Evolutionary conservation across 257 asterid genomes (phyloP).

Genomic region (Rhazya stricta): DNA sequence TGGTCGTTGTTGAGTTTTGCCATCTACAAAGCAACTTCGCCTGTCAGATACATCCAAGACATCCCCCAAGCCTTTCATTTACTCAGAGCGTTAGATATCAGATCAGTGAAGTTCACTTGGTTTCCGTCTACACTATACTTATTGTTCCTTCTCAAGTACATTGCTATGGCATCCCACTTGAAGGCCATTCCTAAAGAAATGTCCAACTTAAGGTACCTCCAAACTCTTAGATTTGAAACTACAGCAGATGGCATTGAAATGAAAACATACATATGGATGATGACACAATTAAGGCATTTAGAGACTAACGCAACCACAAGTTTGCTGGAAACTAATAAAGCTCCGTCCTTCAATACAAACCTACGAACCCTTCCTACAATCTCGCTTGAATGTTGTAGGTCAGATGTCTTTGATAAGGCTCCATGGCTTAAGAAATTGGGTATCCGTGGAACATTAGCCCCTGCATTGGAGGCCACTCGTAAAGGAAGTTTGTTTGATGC

Average conservation of each 20-base stretch:
- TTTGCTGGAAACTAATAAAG: conserved; percentile 28
- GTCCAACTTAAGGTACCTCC: too few relatives aligned
- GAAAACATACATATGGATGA: too few relatives aligned
- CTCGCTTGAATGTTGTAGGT: conserved; percentile 52
- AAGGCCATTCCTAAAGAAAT: conserved; percentile 5
- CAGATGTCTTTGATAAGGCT: conserved; percentile 36
- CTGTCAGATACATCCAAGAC: too few relatives aligned
- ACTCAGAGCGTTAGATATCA: too few relatives aligned
- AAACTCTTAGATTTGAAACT: conserved; percentile 9
- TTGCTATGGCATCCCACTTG: background rate
- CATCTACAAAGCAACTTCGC: too few relatives aligned
- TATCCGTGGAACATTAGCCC: conserved; percentile 34
- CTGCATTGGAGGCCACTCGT: conserved; percentile 32
- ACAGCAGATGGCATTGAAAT: background rate
- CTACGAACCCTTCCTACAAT: conserved; percentile 49
- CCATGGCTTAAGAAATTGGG: conserved; percentile 40
- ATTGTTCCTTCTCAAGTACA: conserved; percentile 3
- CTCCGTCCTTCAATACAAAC: conserved; percentile 23
- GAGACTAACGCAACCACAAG: conserved; percentile 2
- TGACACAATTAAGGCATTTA: too few relatives aligned
- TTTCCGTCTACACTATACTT: too few relatives aligned
- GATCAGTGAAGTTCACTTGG: too few relatives aligned
- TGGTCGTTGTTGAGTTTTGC: too few relatives aligned
- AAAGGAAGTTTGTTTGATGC: too few relatives aligned
- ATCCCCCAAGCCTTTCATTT: too few relatives aligned